Base-by-base conservation (phyloP, 345 rosid species). In the Populus alba region DNA sequence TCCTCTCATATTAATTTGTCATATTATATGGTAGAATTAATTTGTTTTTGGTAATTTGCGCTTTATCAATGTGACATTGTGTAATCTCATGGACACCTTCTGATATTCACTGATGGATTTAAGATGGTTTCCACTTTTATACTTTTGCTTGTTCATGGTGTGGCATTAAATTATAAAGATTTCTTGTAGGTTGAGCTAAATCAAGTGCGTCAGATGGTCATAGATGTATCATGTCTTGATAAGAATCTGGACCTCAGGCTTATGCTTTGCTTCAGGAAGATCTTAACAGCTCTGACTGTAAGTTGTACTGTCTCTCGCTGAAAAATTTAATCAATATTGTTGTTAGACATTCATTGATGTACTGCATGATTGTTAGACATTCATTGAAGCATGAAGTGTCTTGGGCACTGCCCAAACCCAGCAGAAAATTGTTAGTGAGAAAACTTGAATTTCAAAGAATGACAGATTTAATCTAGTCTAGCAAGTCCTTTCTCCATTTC, bases 221-320 rank as follows among this genome's bases (percentile, higher is more conserved):
- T 69, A 23, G 96, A 93, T 77, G 74, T 89, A 53, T 88, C 92
- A 0, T 91, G 92, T 81, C 87, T 88, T 66, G 83, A 85, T 73
- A 89, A 83, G 87, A 82, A 87, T 88, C 78, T 90, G 6, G 98
- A 91, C 79, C 75, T 93, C 81, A 89, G 98, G 88, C 80, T 93
- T 29, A 83, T 85, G 90, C 79, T 91, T 12, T 8, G 80, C 79
- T 39, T 86, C 59, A 91, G 89, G 78, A 88, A 82, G 80, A 85
- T 81, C 65, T 39, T 87, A 53, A 79, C 82, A 12, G 35, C 76
- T 77, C 84, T 85, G 18, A 73, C 80, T 1, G 93, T 90, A 77
- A 91, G 89, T 83, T 68, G 5, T 15, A 47, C 18, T 1, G 20
- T 47, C 51, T 11, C 4, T 45, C 16, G 5, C 51, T 15, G 51